Evolutionary conservation across 2,329 filamentous ascomycete species (phyloP).

Genomic region (Grosmannia clavigera): DNA sequence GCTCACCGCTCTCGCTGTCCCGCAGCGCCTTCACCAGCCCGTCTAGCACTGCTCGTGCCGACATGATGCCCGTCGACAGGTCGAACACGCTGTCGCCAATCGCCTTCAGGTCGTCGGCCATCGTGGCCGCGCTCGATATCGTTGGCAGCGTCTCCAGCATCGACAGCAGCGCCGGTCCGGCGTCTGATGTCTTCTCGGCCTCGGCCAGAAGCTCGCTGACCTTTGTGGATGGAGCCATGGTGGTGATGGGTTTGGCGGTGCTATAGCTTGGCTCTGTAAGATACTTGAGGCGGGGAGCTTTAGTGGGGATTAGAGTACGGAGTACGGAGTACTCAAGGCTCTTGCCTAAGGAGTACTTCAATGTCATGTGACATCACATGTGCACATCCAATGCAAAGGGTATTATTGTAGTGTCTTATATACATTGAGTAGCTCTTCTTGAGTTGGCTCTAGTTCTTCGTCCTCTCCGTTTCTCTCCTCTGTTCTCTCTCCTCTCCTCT

Average conservation of each 20-base stretch:
- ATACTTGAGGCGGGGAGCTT: neutral
- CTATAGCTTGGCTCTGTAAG: too few species aligned
- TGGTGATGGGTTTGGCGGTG: neutral
- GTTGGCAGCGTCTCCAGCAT: conserved; percentile 15
- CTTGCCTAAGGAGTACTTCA: too few species aligned
- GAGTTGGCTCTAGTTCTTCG: too few species aligned
- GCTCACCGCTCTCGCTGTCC: conserved; percentile 45
- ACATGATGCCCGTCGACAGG: conserved; percentile 16
- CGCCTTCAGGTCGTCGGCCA: conserved; percentile 15
- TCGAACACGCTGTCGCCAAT: conserved; percentile 14
- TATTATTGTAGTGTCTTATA: neutral
- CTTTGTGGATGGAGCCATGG: conserved; percentile 4
- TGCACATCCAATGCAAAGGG: neutral
- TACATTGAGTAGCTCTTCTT: too few species aligned
- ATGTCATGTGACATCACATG: neutral
- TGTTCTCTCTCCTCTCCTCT: too few species aligned
- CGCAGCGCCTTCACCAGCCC: conserved; percentile 37
- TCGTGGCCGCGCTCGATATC: conserved; percentile 10
- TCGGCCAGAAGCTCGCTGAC: conserved; percentile 13
- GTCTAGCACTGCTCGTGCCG: conserved; percentile 16
- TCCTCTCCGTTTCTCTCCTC: too few species aligned
- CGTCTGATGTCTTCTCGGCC: conserved; percentile 6
- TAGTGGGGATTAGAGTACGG: neutral
- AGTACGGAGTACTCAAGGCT: too few species aligned
- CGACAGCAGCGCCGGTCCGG: conserved; percentile 11